Evolutionary conservation across 1,284 basidiomycete species (phyloP), one percentile per base, ranked within the genome.

Genomic region (Ustilago esculenta): DNA sequence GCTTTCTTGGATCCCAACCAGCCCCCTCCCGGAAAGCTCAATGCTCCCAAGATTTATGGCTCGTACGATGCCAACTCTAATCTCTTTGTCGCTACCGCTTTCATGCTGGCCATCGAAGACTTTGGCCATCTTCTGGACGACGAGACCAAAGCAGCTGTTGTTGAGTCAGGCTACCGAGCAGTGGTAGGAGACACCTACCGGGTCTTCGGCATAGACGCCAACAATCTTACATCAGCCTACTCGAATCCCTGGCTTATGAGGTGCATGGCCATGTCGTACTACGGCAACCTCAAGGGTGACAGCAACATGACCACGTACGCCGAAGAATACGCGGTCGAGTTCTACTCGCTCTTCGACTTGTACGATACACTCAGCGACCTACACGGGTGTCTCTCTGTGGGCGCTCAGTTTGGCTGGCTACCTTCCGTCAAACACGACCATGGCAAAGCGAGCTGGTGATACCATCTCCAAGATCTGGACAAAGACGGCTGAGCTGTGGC

Each of bases 201-300:
- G 5, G 60, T 64, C 5, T 64, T 64, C 25, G 60, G 49, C 11
- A 20, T 64, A 33, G 60, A 64, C 2, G 48, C 34, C 17, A 54
- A 64, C 54, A 64, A 64, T 30, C 24, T 64, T 14, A 64, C 60
- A 8, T 54, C 60, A 7, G 54, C 60, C 23, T 64, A 64, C 40
- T 52, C 53, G 44, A 64, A 64, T 24, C 60, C 60, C 4, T 64
- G 60, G 60, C 44, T 64, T 25, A 64, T 64, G 60, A 29, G 60
- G 10, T 64, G 60, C 53, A 64, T 64, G 49, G 54, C 60, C 32
- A 64, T 64, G 60, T 37, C 53, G 18, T 64, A 64, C 53, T 64
- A 64, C 24, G 60, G 60, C 17, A 29, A 64, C 24, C 54, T 64
- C 53, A 64, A 64, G 54, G 33, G 48, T 11, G 60, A 64, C 21